Evolutionary conservation across 805 yeast genomes (phyloP).

Genomic region (Myxozyma sirexii): DNA sequence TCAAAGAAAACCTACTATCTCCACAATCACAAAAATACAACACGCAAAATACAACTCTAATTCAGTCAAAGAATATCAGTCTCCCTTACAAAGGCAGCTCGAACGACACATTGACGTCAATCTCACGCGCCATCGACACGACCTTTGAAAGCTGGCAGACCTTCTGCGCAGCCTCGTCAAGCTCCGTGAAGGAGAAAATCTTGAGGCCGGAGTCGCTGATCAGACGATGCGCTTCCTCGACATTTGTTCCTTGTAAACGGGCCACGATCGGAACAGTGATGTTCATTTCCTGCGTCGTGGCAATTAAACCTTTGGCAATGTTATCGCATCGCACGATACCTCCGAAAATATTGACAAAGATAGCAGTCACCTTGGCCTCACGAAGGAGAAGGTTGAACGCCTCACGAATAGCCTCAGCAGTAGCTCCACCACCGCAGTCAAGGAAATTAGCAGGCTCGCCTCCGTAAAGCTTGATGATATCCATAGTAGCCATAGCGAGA

Average conservation of each 20-base stretch:
- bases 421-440: conserved; percentile 99
- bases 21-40: no score
- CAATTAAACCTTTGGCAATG: conserved; percentile 96
- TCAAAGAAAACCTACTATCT: no score
- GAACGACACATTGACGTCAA: conserved; percentile 54
- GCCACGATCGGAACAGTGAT: conserved; percentile 94
- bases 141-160: conserved; percentile 73
- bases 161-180: conserved; percentile 96
- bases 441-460: conserved; percentile 99
- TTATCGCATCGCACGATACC: conserved; percentile 99
- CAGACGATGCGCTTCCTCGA: conserved; percentile 83
- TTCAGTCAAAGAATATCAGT: no score
- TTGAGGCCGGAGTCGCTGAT: conserved; percentile 87
- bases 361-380: conserved; percentile 87
- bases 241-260: conserved; percentile 98
- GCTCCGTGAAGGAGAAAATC: conserved; percentile 86
- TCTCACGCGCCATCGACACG: conserved; percentile 52
- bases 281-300: conserved; percentile 89
- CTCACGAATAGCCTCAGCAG: conserved; percentile 95
- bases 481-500: conserved; percentile 99
- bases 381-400: conserved; percentile 92
- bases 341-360: conserved; percentile 97
- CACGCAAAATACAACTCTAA: no score
- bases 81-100: conserved; percentile 51
- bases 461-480: conserved; percentile 95